A percentile compares a stretch with the other conserved stretches of the same genome.
Conservation (phyloP, 164 flowering plant genomes). For the Vitis labrusca region DNA sequence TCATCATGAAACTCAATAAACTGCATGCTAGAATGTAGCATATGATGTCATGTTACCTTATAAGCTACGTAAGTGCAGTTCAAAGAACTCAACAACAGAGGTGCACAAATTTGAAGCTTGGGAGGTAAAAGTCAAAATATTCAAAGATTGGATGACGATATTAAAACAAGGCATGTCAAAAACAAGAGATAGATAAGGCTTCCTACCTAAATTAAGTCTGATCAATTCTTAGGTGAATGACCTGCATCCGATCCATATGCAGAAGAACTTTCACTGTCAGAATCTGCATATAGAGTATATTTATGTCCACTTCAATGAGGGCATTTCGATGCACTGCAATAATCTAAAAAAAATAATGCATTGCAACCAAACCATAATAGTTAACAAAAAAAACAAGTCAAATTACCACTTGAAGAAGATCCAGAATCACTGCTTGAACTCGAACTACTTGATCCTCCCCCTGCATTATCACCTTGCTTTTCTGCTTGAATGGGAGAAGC, state of each 20-base stretch:
- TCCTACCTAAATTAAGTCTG: constrained; percentile 8
- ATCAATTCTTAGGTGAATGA: constrained; percentile 24
- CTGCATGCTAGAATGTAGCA: not conserved
- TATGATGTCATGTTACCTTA: no score
- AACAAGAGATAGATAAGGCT: not conserved
- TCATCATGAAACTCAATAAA: not conserved
- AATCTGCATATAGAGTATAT: constrained; percentile 25
- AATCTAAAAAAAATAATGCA: not conserved
- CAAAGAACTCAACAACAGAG: not conserved
- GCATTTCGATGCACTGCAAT: not conserved
- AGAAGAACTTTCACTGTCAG: constrained; percentile 47
- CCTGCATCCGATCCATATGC: constrained; percentile 34
- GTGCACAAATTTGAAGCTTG: not conserved
- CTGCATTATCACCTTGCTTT: constrained; percentile 23
- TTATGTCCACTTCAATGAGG: not conserved
- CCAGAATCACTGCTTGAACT: constrained; percentile 45
- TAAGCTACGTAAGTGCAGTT: no score
- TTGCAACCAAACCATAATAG: not conserved
- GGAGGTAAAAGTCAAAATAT: not conserved
- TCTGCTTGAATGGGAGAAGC: constrained; percentile 16
- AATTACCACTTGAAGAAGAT: constrained; percentile 51
- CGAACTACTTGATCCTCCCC: constrained; percentile 37
- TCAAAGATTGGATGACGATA: not conserved
- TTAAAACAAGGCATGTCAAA: not conserved
- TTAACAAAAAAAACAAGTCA: not conserved